These are phyloP conservation scores for Tylopilus subfusipes DNA, from an alignment of 768 basidiomycete genomes.

Conservation along the genomic window DNA sequence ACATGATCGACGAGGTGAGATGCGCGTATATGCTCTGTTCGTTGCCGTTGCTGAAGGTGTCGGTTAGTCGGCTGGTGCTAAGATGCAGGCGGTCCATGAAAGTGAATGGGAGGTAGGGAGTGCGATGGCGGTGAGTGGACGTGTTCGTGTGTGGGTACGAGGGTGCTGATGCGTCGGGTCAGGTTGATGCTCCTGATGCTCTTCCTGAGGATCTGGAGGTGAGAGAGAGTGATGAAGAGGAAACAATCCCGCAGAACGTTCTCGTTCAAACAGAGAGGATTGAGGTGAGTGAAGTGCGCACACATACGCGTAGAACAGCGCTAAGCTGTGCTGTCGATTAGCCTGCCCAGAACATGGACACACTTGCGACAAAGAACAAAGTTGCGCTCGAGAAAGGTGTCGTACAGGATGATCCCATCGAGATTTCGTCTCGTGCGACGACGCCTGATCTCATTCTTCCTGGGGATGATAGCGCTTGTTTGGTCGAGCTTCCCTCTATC, in stretches of 20 bases:
- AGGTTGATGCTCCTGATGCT: no score
- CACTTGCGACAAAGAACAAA: no score
- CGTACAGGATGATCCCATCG: not conserved
- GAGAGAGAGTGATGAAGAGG: no score
- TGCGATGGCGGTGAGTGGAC: slow-evolving; percentile 7
- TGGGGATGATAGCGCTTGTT: not conserved
- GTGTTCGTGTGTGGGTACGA: not conserved
- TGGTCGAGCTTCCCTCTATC: not conserved
- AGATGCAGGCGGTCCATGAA: not conserved
- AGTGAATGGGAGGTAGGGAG: not conserved
- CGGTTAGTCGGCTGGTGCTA: not conserved
- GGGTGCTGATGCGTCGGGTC: not conserved
- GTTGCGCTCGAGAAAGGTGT: not conserved
- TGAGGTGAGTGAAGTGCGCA: no score
- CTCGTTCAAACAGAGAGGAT: no score
- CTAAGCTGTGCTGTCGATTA: no score
- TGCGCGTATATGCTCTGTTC: not conserved
- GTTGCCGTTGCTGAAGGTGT: not conserved
- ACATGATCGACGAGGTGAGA: slow-evolving; percentile 11
- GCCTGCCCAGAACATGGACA: no score
- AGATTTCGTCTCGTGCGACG: not conserved
- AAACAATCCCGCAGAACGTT: no score
- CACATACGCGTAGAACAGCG: no score
- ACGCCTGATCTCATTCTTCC: slow-evolving; percentile 20
- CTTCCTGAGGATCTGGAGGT: no score